Evolutionary conservation across 2,329 filamentous ascomycete species (phyloP).

Genomic region (Colletotrichum tanaceti): DNA sequence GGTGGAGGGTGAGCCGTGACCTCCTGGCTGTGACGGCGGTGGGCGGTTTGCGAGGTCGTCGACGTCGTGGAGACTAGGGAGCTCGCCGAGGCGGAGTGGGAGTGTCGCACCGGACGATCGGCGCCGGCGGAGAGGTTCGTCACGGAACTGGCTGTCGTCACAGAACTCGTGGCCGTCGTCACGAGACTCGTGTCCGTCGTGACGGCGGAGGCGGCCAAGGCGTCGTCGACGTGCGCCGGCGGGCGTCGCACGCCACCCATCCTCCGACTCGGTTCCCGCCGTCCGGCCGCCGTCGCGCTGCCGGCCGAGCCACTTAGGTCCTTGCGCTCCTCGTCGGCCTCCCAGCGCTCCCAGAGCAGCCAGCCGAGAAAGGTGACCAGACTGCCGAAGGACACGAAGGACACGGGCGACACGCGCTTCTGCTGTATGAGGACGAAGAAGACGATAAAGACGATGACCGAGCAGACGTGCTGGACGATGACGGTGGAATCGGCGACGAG

Average conservation of each 20-base stretch:
- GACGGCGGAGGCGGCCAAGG: not conserved
- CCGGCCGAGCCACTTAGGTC: conserved; percentile 27
- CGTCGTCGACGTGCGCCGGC: conserved; percentile 26
- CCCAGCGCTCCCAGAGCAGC: conserved; percentile 93
- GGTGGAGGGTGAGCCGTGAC: conserved; percentile 1
- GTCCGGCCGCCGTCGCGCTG: conserved; percentile 51
- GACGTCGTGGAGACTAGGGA: conserved; percentile 63
- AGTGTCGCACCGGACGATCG: conserved; percentile 53
- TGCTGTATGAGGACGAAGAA: conserved; percentile 93
- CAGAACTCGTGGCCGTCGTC: conserved; percentile 30
- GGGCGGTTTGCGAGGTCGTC: conserved; percentile 44
- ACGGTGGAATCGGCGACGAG: conserved; percentile 94
- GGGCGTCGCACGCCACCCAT: conserved; percentile 53
- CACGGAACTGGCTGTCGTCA: conserved; percentile 29
- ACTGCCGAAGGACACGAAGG: conserved; percentile 87
- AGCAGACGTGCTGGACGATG: conserved; percentile 96
- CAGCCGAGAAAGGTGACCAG: conserved; percentile 86
- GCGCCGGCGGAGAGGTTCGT: conserved; percentile 26
- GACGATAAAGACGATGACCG: conserved; percentile 92
- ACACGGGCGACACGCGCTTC: conserved; percentile 87
- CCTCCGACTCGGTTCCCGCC: conserved; percentile 51
- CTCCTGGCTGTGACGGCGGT: conserved; percentile 40
- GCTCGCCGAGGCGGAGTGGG: conserved; percentile 65
- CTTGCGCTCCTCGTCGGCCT: conserved; percentile 68
- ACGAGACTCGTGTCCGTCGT: no score